Evolutionary conservation across 495 filamentous ascomycete species (phyloP).

Genomic region (Hypoxylon rickii): DNA sequence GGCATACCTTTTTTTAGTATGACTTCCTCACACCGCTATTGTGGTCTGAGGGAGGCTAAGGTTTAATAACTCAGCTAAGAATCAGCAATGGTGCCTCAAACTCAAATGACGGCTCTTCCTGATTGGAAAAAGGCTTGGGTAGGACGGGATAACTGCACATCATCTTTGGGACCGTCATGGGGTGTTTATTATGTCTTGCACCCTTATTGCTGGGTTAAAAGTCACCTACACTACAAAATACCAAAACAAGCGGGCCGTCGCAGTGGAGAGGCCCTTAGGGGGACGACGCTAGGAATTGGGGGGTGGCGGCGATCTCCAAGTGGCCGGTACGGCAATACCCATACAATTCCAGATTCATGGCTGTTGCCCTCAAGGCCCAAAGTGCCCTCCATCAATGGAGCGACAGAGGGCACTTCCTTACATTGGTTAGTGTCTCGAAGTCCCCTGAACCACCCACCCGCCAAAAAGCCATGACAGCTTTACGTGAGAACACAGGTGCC

Average conservation of each 20-base stretch:
- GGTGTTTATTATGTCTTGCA: conserved; percentile 27
- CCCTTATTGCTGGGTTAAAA: conserved; percentile 19
- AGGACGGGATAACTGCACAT: conserved; percentile 19
- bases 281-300: conserved; percentile 36
- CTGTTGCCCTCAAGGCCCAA: conserved; percentile 13
- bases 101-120: conserved; percentile 20
- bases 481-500: conserved; percentile 1
- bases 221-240: conserved; percentile 23
- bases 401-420: conserved; percentile 14
- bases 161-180: conserved; percentile 21
- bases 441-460: no score
- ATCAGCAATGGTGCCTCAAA: conserved; percentile 19
- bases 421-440: conserved; percentile 10
- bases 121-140: conserved; percentile 12
- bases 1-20: conserved; percentile 34
- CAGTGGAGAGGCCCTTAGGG: conserved; percentile 34
- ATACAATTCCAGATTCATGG: conserved; percentile 22
- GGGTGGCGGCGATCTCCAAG: conserved; percentile 37
- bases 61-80: conserved; percentile 30
- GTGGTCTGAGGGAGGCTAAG: conserved; percentile 33
- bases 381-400: conserved; percentile 10
- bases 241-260: conserved; percentile 36
- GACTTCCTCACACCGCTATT: conserved; percentile 37
- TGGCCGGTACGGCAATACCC: conserved; percentile 33
- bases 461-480: conserved; percentile 13